Evolutionary conservation across 2,329 filamentous ascomycete genomes (phyloP).

Genomic region (Colletotrichum horii): DNA sequence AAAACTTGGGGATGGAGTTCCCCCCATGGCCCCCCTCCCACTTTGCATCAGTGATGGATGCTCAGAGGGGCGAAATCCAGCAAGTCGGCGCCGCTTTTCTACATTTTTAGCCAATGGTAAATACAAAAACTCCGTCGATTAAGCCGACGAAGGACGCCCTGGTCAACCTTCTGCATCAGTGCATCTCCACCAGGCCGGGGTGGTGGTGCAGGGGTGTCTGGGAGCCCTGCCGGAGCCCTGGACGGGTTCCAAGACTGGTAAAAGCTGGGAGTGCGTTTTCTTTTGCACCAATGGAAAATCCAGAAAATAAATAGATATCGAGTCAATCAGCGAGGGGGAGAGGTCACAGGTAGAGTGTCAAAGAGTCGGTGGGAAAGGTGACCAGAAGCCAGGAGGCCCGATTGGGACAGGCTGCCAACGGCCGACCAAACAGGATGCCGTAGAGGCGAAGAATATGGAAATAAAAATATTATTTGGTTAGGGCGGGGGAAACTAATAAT

Average conservation of each 20-base stretch:
- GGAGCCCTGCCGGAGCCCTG: constrained; percentile 9
- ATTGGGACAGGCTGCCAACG: background rate
- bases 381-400: background rate
- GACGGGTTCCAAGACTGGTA: background rate
- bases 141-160: constrained; percentile 12
- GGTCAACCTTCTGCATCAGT: constrained; percentile 5
- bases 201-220: background rate
- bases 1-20: background rate
- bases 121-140: constrained; percentile 25
- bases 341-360: background rate
- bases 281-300: constrained; percentile 15
- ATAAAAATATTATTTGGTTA: background rate
- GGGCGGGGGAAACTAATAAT: background rate
- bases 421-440: background rate
- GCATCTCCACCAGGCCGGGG: background rate
- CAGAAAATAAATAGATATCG: background rate
- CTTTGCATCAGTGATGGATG: constrained; percentile 1
- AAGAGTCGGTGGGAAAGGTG: background rate
- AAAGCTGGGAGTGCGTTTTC: background rate
- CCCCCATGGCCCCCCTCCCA: background rate
- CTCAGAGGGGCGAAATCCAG: constrained; percentile 13
- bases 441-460: background rate
- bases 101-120: constrained; percentile 39
- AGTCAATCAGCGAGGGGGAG: constrained; percentile 10
- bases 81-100: constrained; percentile 24